Evolutionary conservation across 305 asterid species (phyloP).

Genomic region (Solanum hybrid): DNA sequence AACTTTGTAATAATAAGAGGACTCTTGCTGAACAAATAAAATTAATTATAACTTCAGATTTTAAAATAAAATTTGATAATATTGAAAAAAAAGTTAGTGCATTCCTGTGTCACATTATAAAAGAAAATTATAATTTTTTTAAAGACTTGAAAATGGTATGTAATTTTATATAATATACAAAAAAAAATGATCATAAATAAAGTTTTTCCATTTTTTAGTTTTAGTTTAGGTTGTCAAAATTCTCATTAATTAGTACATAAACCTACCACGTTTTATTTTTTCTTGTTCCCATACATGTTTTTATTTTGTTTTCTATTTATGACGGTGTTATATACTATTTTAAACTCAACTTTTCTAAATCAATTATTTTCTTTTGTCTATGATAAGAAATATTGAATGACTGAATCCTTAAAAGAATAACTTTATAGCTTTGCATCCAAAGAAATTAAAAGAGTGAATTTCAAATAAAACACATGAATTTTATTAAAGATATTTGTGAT

Average conservation of each 20-base stretch:
- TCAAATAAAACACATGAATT: background rate
- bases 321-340: background rate
- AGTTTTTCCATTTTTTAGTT: background rate
- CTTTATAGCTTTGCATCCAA: background rate
- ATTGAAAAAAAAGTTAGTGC: background rate
- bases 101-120: background rate
- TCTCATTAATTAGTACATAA: background rate
- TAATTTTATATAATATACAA: background rate
- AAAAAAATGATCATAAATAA: background rate
- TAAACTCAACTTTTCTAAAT: background rate
- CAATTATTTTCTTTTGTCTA: background rate
- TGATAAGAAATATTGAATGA: background rate
- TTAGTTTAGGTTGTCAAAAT: background rate
- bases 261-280: background rate
- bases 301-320: background rate
- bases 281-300: background rate
- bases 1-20: background rate
- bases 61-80: background rate
- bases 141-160: background rate
- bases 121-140: background rate
- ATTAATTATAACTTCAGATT: background rate
- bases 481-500: background rate
- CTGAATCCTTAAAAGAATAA: background rate
- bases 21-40: background rate
- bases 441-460: background rate